Conservation (phyloP, 441 rosid genomes). For the Francoa sonchifolia region DNA sequence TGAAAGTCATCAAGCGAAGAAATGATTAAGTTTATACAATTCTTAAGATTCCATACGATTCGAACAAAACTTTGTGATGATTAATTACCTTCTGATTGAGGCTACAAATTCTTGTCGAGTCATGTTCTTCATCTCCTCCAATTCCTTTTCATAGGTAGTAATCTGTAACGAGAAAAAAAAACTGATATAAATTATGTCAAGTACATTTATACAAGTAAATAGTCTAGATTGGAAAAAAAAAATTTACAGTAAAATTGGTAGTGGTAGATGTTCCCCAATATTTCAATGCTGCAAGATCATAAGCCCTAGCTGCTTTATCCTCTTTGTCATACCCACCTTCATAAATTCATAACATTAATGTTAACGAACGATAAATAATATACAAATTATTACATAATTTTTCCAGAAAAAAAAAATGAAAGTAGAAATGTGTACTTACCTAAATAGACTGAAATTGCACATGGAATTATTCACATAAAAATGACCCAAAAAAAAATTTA, state of each 20-base stretch:
- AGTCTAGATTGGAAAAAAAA: not conserved
- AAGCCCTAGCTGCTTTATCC: constrained; percentile 96
- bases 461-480: constrained; percentile 15
- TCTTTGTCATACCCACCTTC: constrained; percentile 98
- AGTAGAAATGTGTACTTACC: constrained; percentile 37
- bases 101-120: constrained; percentile 97
- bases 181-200: constrained; percentile 1
- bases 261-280: constrained; percentile 97
- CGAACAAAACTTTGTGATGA: not conserved
- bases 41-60: not conserved
- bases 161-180: constrained; percentile 27
- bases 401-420: not conserved
- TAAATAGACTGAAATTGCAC: constrained; percentile 50
- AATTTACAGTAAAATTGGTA: constrained; percentile 70
- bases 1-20: constrained; percentile 14
- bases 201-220: not conserved
- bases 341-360: not conserved
- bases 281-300: constrained; percentile 86
- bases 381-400: no score
- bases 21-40: not conserved
- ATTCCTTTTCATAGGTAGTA: constrained; percentile 78
- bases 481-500: not conserved
- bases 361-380: not conserved
- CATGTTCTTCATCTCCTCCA: constrained; percentile 96
- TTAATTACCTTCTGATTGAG: constrained; percentile 64